Evolutionary conservation across 2,329 filamentous ascomycete species (phyloP).

Genomic region (Bipolaris cookei): DNA sequence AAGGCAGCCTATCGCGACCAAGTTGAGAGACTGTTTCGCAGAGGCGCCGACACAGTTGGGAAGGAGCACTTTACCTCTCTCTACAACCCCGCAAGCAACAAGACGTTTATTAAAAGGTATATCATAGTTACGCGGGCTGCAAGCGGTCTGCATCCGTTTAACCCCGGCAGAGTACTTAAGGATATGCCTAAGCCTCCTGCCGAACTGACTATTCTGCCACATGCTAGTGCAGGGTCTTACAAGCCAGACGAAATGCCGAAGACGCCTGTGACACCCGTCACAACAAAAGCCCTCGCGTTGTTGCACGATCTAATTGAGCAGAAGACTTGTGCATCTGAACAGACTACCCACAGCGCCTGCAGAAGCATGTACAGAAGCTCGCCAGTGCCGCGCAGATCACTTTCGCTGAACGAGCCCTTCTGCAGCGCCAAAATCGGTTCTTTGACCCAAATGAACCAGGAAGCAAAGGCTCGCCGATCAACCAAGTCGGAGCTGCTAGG

Average conservation of each 20-base stretch:
- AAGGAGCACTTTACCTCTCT: conserved; percentile 28
- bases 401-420: too few relatives aligned
- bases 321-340: conserved; percentile 21
- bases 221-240: too few relatives aligned
- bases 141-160: conserved; percentile 39
- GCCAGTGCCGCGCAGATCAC: not conserved
- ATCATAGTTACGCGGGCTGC: conserved; percentile 38
- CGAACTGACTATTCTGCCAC: not conserved
- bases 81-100: conserved; percentile 30
- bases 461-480: too few relatives aligned
- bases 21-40: too few relatives aligned
- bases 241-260: conserved; percentile 5
- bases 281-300: conserved; percentile 21
- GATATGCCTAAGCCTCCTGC: conserved; percentile 29
- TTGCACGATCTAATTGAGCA: conserved; percentile 27
- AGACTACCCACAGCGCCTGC: not conserved
- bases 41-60: too few relatives aligned
- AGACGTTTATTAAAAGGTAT: conserved; percentile 36
- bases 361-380: not conserved
- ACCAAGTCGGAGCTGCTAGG: not conserved
- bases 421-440: not conserved
- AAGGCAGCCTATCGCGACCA: too few relatives aligned
- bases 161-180: conserved; percentile 39
- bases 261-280: conserved; percentile 28
- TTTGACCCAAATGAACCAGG: not conserved